Evolutionary conservation across 495 filamentous ascomycete species (phyloP).

Genomic region (Jackrogersella multiformis): DNA sequence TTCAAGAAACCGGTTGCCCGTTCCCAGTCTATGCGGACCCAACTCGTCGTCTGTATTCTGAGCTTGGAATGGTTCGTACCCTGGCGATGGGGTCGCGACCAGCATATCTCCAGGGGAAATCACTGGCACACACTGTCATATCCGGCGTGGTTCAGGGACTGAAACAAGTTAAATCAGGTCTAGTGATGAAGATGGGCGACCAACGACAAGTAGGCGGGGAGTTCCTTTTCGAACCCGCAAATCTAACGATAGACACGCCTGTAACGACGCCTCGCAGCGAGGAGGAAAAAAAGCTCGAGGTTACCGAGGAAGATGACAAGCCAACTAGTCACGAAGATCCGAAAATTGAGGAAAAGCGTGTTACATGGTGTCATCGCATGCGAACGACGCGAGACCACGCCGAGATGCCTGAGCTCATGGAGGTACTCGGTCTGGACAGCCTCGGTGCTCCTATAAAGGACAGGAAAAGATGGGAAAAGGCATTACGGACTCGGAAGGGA

Average conservation of each 20-base stretch:
- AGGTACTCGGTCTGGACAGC: conserved; percentile 68
- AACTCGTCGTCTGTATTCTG: conserved; percentile 70
- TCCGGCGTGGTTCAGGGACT: conserved; percentile 66
- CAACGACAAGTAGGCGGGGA: conserved; percentile 81
- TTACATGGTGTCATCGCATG: conserved; percentile 89
- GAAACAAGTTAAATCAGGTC: conserved; percentile 59
- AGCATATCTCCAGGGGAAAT: conserved; percentile 67
- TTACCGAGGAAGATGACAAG: conserved; percentile 40
- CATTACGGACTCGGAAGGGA: conserved; percentile 56
- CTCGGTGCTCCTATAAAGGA: conserved; percentile 50
- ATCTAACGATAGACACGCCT: conserved; percentile 43
- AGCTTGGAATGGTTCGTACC: conserved; percentile 75
- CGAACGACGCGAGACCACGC: conserved; percentile 78
- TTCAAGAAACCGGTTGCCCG: conserved; percentile 66
- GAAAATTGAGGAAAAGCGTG: conserved; percentile 60
- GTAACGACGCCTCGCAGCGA: conserved; percentile 46
- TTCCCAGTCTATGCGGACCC: conserved; percentile 89
- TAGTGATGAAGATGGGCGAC: conserved; percentile 73
- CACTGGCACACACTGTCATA: conserved; percentile 55
- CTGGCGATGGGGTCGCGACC: conserved; percentile 70
- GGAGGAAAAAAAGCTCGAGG: conserved; percentile 28
- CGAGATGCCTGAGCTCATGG: conserved; percentile 70
- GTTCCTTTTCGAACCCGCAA: conserved; percentile 74
- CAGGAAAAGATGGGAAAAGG: conserved; percentile 54
- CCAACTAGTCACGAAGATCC: conserved; percentile 29